phyloP scores from a whole-genome alignment of 2,329 filamentous ascomycete genomes.

The Trichoderma koningiopsis region DNA sequence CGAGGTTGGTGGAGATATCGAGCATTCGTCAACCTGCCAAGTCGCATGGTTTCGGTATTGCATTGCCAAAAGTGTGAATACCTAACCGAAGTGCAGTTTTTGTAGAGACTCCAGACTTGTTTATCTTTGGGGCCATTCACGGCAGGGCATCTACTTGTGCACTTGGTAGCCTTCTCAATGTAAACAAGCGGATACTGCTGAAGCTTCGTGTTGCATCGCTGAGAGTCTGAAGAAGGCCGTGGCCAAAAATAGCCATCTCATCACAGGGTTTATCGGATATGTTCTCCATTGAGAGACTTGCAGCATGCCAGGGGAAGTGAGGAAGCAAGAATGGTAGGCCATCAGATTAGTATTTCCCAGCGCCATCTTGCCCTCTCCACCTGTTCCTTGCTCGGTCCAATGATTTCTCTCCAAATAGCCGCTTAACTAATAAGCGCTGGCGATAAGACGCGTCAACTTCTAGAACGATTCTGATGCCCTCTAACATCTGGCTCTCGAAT shows the following conservation, averaged over 20 bases:
- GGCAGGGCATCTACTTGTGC: neutral
- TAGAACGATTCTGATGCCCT: slow-evolving; percentile 18
- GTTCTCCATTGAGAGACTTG: neutral
- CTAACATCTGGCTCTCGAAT: neutral
- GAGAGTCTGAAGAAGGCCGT: too few relatives aligned
- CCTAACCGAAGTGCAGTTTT: neutral
- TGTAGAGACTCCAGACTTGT: neutral
- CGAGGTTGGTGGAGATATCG: neutral
- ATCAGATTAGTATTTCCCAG: neutral
- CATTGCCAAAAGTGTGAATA: neutral
- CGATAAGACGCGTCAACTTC: slow-evolving; percentile 12
- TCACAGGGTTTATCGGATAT: slow-evolving; percentile 3
- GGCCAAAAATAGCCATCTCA: slow-evolving; percentile 9
- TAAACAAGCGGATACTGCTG: neutral
- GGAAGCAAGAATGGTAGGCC: neutral
- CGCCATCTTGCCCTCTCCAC: neutral
- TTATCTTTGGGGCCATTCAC: neutral
- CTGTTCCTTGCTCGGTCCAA: slow-evolving; percentile 18
- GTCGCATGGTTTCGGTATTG: neutral
- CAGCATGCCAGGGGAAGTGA: neutral
- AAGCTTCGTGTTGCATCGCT: neutral
- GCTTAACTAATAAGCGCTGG: slow-evolving; percentile 25
- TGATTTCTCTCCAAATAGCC: slow-evolving; percentile 18
- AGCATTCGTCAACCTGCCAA: neutral
- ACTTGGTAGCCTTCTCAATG: neutral